Conservation (phyloP, 2,329 filamentous ascomycete genomes). For the Ceratocystis albifundus region DNA sequence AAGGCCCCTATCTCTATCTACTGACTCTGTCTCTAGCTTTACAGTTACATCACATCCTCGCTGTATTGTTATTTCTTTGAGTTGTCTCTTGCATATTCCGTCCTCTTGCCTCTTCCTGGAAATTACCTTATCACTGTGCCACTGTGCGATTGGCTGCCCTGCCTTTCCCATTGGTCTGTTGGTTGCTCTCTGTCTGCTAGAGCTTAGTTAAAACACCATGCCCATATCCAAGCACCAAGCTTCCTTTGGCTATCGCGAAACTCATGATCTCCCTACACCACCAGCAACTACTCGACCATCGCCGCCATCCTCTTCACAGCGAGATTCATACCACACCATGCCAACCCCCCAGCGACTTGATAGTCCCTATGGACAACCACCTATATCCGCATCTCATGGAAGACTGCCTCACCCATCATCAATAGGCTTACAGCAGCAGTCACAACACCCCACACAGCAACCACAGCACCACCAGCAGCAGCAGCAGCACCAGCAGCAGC, state of each 20-base stretch:
- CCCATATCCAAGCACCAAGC: conserved; percentile 50
- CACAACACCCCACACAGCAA: conserved; percentile 26
- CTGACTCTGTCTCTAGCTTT: not conserved
- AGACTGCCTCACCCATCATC: conserved; percentile 57
- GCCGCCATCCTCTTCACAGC: conserved; percentile 42
- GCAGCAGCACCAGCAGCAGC: conserved; percentile 24
- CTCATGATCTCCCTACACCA: conserved; percentile 52
- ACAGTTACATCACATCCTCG: conserved; percentile 1
- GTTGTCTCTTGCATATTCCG: conserved; percentile 7
- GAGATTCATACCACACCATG: conserved; percentile 37
- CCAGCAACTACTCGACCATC: conserved; percentile 45
- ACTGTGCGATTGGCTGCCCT: not conserved
- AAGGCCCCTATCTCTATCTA: not conserved
- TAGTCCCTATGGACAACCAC: conserved; percentile 35
- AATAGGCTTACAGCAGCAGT: conserved; percentile 47
- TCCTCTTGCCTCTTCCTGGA: conserved; percentile 6
- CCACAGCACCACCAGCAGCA: conserved; percentile 16
- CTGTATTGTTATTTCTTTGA: conserved; percentile 6
- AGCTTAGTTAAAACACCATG: conserved; percentile 37
- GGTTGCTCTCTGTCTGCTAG: not conserved
- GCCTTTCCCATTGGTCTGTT: not conserved
- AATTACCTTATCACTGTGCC: not conserved
- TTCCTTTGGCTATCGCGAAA: conserved; percentile 47
- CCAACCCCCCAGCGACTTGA: conserved; percentile 34
- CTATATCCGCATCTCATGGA: conserved; percentile 59